Percentiles rank a stretch among this genome's conserved stretches.
Conservation (phyloP, 208 protist genomes). For the Leishmania braziliensis region DNA sequence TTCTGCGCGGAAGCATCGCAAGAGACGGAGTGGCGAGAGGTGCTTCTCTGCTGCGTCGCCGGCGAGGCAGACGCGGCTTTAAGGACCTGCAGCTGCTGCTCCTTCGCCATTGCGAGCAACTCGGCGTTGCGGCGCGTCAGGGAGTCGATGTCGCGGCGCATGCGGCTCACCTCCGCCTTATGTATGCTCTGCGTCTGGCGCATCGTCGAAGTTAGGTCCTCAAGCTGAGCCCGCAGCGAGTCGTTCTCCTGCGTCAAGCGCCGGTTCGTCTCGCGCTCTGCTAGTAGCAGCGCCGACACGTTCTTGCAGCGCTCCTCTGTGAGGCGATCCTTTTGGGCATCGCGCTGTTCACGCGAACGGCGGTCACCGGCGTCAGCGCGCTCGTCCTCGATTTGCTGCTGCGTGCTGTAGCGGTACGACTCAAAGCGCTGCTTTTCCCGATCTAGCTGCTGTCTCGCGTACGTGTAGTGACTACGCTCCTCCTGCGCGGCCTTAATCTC, state of each 20-base stretch:
- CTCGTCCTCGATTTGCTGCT: conserved; percentile 78
- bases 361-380: conserved; percentile 46
- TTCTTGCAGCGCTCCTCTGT: conserved; percentile 80
- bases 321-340: conserved; percentile 58
- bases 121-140: conserved; percentile 84
- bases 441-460: conserved; percentile 66
- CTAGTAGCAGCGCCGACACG: conserved; percentile 64
- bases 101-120: conserved; percentile 72
- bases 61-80: conserved; percentile 12
- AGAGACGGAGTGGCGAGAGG: conserved; percentile 8
- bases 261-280: conserved; percentile 71
- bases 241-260: conserved; percentile 82
- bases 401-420: conserved; percentile 45
- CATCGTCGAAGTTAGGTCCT: conserved; percentile 74
- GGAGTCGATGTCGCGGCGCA: conserved; percentile 83
- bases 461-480: conserved; percentile 71
- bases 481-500: conserved; percentile 78
- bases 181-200: conserved; percentile 68
- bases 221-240: conserved; percentile 70
- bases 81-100: conserved; percentile 66
- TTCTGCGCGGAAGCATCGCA: conserved; percentile 3
- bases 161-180: conserved; percentile 70
- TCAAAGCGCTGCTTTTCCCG: conserved; percentile 84
- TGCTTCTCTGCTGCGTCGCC: conserved; percentile 1
- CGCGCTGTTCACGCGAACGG: conserved; percentile 50